phyloP scores from a whole-genome alignment of 2,329 filamentous ascomycete genomes.

The Thelonectria olida region DNA sequence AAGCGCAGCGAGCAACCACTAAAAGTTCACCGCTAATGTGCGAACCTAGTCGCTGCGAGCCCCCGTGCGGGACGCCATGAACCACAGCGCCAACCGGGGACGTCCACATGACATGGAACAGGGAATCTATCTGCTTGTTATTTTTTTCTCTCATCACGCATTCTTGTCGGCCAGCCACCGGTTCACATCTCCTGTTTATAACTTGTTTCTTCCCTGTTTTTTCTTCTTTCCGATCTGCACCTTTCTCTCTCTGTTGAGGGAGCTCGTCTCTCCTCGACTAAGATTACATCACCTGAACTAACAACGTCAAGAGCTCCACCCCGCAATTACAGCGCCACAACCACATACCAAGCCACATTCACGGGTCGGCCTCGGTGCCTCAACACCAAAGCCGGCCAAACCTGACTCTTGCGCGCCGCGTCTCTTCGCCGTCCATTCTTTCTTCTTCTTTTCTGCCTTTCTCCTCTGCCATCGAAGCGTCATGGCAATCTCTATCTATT shows the following conservation, averaged over 20 bases:
- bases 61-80: slow-evolving; percentile 11
- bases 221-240: slow-evolving; percentile 13
- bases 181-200: neutral
- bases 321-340: slow-evolving; percentile 6
- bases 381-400: slow-evolving; percentile 13
- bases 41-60: neutral
- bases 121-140: slow-evolving; percentile 4
- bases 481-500: neutral
- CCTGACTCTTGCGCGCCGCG: slow-evolving; percentile 1
- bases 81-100: slow-evolving; percentile 6
- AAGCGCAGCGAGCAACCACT: neutral
- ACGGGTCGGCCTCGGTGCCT: slow-evolving; percentile 15
- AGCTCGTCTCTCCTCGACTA: neutral
- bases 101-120: slow-evolving; percentile 10
- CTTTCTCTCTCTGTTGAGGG: slow-evolving; percentile 3
- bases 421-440: neutral
- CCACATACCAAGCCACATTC: slow-evolving; percentile 13
- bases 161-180: neutral
- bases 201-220: neutral
- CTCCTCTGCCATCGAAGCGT: neutral
- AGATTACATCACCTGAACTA: neutral
- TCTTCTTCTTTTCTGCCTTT: neutral
- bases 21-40: neutral
- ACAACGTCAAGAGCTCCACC: neutral
- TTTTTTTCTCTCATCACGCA: neutral